Evolutionary conservation across 495 filamentous ascomycete genomes (phyloP).

Genomic region (Aspergillus biplanus): DNA sequence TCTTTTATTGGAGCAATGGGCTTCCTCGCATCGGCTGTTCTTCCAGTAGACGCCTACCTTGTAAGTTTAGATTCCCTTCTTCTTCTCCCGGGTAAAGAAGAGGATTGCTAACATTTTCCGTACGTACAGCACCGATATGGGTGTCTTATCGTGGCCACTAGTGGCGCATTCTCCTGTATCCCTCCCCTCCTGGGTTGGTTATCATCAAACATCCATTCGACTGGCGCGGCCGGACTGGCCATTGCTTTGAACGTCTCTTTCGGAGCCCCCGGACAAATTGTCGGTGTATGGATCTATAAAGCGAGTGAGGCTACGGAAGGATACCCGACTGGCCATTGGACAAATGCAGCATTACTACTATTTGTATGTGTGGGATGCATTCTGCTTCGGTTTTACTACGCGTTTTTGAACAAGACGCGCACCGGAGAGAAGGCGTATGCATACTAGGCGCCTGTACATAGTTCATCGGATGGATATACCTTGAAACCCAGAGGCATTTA

Average conservation of each 20-base stretch:
- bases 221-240: conserved; percentile 63
- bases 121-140: conserved; percentile 56
- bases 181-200: conserved; percentile 73
- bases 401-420: conserved; percentile 34
- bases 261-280: conserved; percentile 70
- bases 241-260: conserved; percentile 70
- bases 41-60: conserved; percentile 60
- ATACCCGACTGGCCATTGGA: conserved; percentile 68
- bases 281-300: conserved; percentile 75
- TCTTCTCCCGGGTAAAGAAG: neutral
- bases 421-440: neutral
- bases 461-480: neutral
- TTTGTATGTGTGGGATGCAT: conserved; percentile 37
- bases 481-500: neutral
- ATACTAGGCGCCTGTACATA: neutral
- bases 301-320: conserved; percentile 58
- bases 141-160: conserved; percentile 68
- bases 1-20: conserved; percentile 64
- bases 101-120: neutral
- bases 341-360: conserved; percentile 50
- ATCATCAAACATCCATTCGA: conserved; percentile 65
- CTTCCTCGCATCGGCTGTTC: conserved; percentile 64
- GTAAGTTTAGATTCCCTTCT: conserved; percentile 26
- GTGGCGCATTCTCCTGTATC: conserved; percentile 58
- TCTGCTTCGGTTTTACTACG: conserved; percentile 39